Conservation (phyloP, 192 early-diverging fungal genomes). For the Coemansia sp. region DNA sequence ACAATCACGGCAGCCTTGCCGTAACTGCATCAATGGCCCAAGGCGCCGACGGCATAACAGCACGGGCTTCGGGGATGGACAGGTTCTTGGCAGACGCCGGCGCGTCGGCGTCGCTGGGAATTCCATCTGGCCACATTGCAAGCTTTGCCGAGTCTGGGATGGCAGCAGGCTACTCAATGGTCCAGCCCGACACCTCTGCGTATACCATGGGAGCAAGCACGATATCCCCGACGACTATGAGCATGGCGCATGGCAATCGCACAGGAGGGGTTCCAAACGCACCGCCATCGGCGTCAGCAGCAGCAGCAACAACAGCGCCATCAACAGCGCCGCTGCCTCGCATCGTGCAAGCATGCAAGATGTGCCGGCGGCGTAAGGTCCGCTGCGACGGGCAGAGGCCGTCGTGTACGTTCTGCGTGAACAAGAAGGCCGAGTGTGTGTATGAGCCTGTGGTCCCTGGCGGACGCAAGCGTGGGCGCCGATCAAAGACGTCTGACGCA, state of each 20-base stretch:
- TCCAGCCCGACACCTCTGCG: not conserved
- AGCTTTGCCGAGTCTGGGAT: not conserved
- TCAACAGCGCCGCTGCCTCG: slow-evolving; percentile 18
- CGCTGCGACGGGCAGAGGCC: slow-evolving; percentile 53
- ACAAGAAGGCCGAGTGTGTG: slow-evolving; percentile 39
- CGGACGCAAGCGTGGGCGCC: slow-evolving; percentile 37
- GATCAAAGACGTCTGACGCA: slow-evolving; percentile 18
- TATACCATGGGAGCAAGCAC: slow-evolving; percentile 18
- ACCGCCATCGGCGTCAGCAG: not conserved
- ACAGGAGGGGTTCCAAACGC: not conserved
- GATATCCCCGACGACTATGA: not conserved
- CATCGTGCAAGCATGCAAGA: slow-evolving; percentile 54
- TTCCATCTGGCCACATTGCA: slow-evolving; percentile 4
- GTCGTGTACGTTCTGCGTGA: slow-evolving; percentile 43
- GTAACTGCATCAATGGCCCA: slow-evolving; percentile 1
- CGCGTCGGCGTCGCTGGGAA: slow-evolving; percentile 1
- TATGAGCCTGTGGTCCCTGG: slow-evolving; percentile 43
- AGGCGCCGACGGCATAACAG: not conserved
- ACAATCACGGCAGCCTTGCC: slow-evolving; percentile 21
- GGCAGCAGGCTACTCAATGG: not conserved
- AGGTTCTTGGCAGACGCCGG: slow-evolving; percentile 20
- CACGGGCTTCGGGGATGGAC: slow-evolving; percentile 8
- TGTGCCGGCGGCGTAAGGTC: slow-evolving; percentile 58
- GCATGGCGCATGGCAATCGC: not conserved
- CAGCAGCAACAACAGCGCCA: slow-evolving; percentile 4